Percentiles rank a stretch among this genome's conserved stretches.
Evolutionary conservation across 2,329 filamentous ascomycete species (phyloP).

Genomic region (Sporothrix schenckii): DNA sequence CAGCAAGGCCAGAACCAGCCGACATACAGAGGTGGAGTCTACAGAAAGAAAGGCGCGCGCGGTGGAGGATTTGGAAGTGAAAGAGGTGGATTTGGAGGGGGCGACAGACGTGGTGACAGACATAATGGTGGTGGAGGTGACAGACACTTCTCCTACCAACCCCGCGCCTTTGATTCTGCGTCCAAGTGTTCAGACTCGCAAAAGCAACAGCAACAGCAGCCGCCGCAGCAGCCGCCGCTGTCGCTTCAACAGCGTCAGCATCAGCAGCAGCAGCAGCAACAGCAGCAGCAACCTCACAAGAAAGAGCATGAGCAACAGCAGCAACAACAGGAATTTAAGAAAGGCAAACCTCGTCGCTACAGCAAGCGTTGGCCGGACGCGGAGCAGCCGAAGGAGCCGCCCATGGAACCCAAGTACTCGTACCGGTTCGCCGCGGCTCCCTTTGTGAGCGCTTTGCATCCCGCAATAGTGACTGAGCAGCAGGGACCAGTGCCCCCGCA

Average conservation of each 20-base stretch:
- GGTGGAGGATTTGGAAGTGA: constrained; percentile 44
- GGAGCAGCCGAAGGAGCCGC: constrained; percentile 36
- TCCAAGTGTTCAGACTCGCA: constrained; percentile 33
- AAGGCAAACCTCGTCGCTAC: constrained; percentile 43
- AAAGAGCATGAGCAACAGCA: constrained; percentile 23
- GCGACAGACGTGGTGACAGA: constrained; percentile 9
- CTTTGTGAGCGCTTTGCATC: constrained; percentile 14
- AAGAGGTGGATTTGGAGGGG: constrained; percentile 13
- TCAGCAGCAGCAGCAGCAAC: neutral
- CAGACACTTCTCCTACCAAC: constrained; percentile 45
- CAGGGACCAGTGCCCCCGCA: constrained; percentile 36
- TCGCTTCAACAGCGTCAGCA: neutral
- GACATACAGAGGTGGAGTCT: constrained; percentile 46
- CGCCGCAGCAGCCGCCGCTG: neutral
- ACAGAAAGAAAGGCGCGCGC: constrained; percentile 50
- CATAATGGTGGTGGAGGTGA: constrained; percentile 2
- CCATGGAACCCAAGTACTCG: neutral
- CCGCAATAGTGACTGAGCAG: constrained; percentile 22
- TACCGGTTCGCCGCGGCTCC: constrained; percentile 12
- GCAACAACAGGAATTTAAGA: constrained; percentile 4
- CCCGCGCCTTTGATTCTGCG: constrained; percentile 46
- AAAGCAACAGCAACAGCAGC: constrained; percentile 7
- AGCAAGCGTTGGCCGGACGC: constrained; percentile 51
- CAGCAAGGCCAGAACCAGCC: constrained; percentile 35
- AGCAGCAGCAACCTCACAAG: constrained; percentile 3